A percentile compares a stretch with the other conserved stretches of the same genome.
phyloP scores from a whole-genome alignment of 139 green algal species.

The Coccomyxa sp. region DNA sequence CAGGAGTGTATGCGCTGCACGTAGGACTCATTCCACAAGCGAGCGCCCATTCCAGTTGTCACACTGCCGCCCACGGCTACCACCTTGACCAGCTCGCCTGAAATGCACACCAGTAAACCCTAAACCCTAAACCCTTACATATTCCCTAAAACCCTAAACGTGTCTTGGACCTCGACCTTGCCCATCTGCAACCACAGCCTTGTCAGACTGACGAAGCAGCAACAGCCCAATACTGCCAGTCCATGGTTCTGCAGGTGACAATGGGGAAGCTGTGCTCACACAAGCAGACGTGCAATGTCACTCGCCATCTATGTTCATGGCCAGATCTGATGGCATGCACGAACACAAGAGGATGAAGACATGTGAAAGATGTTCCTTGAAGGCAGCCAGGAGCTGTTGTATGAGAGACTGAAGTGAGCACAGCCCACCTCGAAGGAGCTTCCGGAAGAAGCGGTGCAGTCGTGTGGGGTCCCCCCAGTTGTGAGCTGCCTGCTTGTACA shows the following conservation, averaged over 20 bases:
- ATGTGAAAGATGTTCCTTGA: not conserved
- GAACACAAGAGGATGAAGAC: not conserved
- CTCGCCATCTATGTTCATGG: no score
- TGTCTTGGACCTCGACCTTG: not conserved
- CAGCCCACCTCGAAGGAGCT: not conserved
- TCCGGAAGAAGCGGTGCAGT: not conserved
- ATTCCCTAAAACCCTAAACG: no score
- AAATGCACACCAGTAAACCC: not conserved
- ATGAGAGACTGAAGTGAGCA: not conserved
- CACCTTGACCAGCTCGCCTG: not conserved
- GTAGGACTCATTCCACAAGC: not conserved
- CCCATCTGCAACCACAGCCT: not conserved
- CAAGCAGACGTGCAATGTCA: not conserved
- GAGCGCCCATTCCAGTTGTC: not conserved
- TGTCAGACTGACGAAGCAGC: not conserved
- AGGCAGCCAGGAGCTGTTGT: not conserved
- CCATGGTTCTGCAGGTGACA: not conserved
- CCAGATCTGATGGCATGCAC: not conserved
- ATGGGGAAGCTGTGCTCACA: not conserved
- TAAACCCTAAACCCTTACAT: no score
- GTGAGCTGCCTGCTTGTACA: not conserved
- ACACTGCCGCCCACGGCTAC: not conserved
- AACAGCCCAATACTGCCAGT: not conserved
- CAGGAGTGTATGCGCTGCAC: not conserved
- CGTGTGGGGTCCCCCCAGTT: not conserved